These are phyloP conservation scores for Penicillium glabrum DNA, from an alignment of 2,329 filamentous ascomycete genomes.

Conservation along the genomic window DNA sequence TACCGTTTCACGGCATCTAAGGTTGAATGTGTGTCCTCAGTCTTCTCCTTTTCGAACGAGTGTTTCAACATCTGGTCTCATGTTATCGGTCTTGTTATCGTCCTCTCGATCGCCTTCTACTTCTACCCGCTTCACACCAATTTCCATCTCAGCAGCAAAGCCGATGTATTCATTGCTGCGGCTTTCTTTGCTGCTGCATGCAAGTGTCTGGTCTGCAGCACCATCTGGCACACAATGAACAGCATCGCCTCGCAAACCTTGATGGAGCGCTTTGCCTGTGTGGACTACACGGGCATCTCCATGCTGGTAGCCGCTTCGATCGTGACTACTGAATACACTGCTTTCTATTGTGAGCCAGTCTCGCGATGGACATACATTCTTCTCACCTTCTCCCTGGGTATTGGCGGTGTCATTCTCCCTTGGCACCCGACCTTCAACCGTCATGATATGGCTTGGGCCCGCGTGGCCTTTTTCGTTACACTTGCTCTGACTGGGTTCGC, in stretches of 20 bases:
- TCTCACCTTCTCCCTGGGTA: slow-evolving; percentile 75
- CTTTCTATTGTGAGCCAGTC: slow-evolving; percentile 93
- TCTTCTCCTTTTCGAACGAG: slow-evolving; percentile 86
- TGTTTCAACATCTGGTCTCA: slow-evolving; percentile 98
- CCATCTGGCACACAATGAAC: slow-evolving; percentile 99
- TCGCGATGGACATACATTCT: slow-evolving; percentile 85
- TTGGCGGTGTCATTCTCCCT: slow-evolving; percentile 85
- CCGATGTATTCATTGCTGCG: slow-evolving; percentile 86
- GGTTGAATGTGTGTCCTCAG: slow-evolving; percentile 79
- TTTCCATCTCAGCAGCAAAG: slow-evolving; percentile 81
- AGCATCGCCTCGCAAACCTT: slow-evolving; percentile 86
- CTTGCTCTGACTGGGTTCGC: slow-evolving; percentile 86
- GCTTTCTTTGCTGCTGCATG: slow-evolving; percentile 95
- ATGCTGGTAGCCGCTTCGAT: slow-evolving; percentile 90
- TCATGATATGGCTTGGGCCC: slow-evolving; percentile 85
- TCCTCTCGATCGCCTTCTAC: slow-evolving; percentile 88
- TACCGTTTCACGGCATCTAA: slow-evolving; percentile 95
- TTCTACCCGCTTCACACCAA: slow-evolving; percentile 89
- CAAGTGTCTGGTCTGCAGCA: slow-evolving; percentile 92
- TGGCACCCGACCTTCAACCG: slow-evolving; percentile 97
- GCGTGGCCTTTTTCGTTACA: slow-evolving; percentile 87
- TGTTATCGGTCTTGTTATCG: slow-evolving; percentile 80
- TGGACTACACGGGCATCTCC: slow-evolving; percentile 97
- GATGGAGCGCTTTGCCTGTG: slow-evolving; percentile 93
- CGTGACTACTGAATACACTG: slow-evolving; percentile 97